Evolutionary conservation across 805 yeast genomes (phyloP).

Genomic region (Suhomyces faveliae): DNA sequence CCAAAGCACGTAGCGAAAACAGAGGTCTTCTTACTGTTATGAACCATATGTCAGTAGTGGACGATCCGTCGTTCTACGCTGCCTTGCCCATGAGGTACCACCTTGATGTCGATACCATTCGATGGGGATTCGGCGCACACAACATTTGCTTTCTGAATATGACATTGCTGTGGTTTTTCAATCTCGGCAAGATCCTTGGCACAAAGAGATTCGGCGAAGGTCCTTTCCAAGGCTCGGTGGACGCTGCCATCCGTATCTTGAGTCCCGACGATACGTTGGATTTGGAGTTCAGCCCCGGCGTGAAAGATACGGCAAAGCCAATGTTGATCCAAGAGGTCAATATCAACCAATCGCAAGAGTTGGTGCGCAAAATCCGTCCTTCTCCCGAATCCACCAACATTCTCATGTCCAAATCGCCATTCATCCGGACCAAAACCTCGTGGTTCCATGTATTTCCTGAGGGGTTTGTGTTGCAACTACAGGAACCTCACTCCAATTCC

Average conservation of each 20-base stretch:
- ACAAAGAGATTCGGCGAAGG: conserved; percentile 90
- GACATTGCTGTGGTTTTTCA: conserved; percentile 60
- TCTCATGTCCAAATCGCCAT: conserved; percentile 42
- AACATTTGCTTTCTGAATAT: conserved; percentile 77
- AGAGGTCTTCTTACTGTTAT: conserved; percentile 79
- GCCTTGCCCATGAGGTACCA: conserved; percentile 72
- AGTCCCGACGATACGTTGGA: conserved; percentile 73
- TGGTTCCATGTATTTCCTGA: conserved; percentile 98
- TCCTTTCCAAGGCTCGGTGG: conserved; percentile 87
- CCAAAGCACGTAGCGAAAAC: conserved; percentile 61
- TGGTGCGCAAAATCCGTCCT: conserved; percentile 26
- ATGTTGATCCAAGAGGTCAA: conserved; percentile 42
- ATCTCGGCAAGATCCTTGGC: conserved; percentile 84
- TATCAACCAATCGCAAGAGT: conserved; percentile 13
- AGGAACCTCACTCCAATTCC: conserved; percentile 76
- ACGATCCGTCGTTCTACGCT: conserved; percentile 91
- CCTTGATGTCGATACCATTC: conserved; percentile 58
- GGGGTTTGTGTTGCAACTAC: conserved; percentile 84
- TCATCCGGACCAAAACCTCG: conserved; percentile 61
- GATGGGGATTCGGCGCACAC: conserved; percentile 96
- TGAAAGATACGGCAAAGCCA: conserved; percentile 27
- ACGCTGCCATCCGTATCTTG: conserved; percentile 77
- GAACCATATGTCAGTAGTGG: conserved; percentile 92
- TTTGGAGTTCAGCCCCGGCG: conserved; percentile 37
- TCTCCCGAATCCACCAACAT: conserved; percentile 28